phyloP scores from a whole-genome alignment of 129 eudicot genomes.

The Pulicaria dysenterica region DNA sequence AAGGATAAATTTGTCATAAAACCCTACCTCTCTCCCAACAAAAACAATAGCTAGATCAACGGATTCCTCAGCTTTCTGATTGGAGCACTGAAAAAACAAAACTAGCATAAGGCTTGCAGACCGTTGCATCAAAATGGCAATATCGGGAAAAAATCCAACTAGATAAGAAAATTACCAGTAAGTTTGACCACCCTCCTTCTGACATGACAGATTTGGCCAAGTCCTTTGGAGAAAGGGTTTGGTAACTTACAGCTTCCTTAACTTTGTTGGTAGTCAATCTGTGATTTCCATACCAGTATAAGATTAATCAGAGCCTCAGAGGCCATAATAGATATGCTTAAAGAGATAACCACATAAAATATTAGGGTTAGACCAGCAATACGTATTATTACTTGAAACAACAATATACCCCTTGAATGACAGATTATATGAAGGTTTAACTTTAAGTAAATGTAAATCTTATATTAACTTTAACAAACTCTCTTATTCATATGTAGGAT shows the following conservation, averaged over 20 bases:
- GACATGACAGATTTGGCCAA: constrained; percentile 79
- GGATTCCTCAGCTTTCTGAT: constrained; percentile 47
- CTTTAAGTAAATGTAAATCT: constrained; percentile 1
- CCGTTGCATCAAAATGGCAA: background rate
- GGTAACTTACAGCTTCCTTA: constrained; percentile 72
- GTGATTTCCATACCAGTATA: constrained; percentile 21
- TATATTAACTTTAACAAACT: constrained; percentile 2
- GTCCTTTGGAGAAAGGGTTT: constrained; percentile 70
- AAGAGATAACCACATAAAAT: background rate
- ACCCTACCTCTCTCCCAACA: constrained; percentile 81
- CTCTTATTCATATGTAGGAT: constrained; percentile 12
- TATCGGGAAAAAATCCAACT: background rate
- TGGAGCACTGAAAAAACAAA: constrained; percentile 63
- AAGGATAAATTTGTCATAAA: constrained; percentile 10
- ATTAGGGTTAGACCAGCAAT: background rate
- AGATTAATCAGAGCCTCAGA: constrained; percentile 6
- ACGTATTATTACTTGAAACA: constrained; percentile 12
- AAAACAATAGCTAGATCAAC: constrained; percentile 77
- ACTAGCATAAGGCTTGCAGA: constrained; percentile 31
- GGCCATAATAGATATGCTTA: background rate
- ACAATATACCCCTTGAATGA: constrained; percentile 16
- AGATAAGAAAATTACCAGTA: constrained; percentile 55
- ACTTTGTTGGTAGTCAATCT: constrained; percentile 40
- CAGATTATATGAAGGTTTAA: background rate
- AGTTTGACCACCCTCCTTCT: constrained; percentile 85